A percentile compares a stretch with the other conserved stretches of the same genome.
phyloP scores from a whole-genome alignment of 192 early-diverging fungal species.

The Podila minutissima region DNA sequence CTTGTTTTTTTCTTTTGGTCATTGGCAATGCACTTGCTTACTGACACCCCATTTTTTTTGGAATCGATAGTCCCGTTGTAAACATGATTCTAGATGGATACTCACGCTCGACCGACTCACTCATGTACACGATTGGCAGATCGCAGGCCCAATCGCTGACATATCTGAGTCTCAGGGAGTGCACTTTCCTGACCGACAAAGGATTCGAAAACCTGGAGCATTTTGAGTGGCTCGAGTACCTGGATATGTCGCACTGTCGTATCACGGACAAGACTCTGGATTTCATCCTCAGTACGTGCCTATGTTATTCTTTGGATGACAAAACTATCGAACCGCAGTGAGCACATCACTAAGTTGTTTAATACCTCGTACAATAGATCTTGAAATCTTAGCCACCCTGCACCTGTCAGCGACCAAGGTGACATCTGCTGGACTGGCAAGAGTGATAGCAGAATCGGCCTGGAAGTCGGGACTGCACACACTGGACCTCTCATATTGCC shows the following conservation, averaged over 20 bases:
- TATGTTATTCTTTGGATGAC: background rate
- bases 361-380: constrained; percentile 11
- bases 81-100: constrained; percentile 56
- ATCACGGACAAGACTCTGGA: constrained; percentile 56
- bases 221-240: constrained; percentile 52
- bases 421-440: constrained; percentile 55
- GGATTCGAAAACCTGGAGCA: constrained; percentile 51
- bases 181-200: constrained; percentile 55
- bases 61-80: constrained; percentile 41
- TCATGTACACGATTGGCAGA: constrained; percentile 46
- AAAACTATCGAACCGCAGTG: background rate
- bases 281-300: constrained; percentile 38
- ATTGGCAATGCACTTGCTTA: background rate
- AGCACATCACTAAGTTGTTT: background rate
- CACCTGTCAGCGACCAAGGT: constrained; percentile 65
- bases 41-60: background rate
- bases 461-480: constrained; percentile 42
- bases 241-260: constrained; percentile 60
- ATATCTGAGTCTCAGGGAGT: constrained; percentile 53
- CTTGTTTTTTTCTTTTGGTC: constrained; percentile 17
- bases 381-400: constrained; percentile 25
- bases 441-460: constrained; percentile 18
- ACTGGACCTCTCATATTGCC: constrained; percentile 50
- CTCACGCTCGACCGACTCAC: constrained; percentile 56
- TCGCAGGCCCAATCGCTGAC: constrained; percentile 47